These are phyloP conservation scores for Thalassiosira mediterranea DNA, from an alignment of 352 stramenopile genomes.

Conservation along the genomic window DNA sequence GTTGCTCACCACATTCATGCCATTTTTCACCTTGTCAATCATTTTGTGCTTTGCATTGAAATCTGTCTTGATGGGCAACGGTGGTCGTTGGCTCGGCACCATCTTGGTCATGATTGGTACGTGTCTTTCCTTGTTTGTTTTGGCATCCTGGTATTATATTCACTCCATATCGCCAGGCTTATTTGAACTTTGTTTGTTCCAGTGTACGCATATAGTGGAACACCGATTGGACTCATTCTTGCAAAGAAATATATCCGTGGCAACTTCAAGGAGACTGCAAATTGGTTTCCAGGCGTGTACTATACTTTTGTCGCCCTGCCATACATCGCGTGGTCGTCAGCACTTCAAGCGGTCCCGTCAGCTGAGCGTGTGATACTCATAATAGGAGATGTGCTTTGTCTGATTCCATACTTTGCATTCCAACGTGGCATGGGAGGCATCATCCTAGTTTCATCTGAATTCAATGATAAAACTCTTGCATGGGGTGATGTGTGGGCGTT, in stretches of 20 bases:
- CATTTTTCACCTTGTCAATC: conserved; percentile 41
- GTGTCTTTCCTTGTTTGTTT: too few species aligned
- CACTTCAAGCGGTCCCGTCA: conserved; percentile 31
- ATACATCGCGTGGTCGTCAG: conserved; percentile 24
- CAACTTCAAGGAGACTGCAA: conserved; percentile 32
- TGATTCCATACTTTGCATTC: conserved; percentile 42
- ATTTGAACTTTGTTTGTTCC: too few species aligned
- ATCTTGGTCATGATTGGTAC: conserved; percentile 36
- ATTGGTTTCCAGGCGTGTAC: conserved; percentile 49
- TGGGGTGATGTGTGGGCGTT: conserved; percentile 44
- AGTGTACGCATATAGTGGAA: conserved; percentile 33
- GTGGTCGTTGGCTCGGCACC: conserved; percentile 42
- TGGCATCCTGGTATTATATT: too few species aligned
- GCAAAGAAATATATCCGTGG: conserved; percentile 38
- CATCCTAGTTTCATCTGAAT: conserved; percentile 28
- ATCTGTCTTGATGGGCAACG: conserved; percentile 42
- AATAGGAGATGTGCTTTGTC: conserved; percentile 39
- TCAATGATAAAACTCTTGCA: conserved; percentile 27
- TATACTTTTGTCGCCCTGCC: conserved; percentile 29
- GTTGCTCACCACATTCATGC: conserved; percentile 28
- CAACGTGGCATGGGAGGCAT: conserved; percentile 42
- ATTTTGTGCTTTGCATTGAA: conserved; percentile 31
- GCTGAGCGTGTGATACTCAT: conserved; percentile 21
- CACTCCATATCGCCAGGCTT: too few species aligned
- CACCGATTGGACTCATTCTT: conserved; percentile 39